Evolutionary conservation across 2,329 filamentous ascomycete genomes (phyloP).

Genomic region (Cladosporium sp.): DNA sequence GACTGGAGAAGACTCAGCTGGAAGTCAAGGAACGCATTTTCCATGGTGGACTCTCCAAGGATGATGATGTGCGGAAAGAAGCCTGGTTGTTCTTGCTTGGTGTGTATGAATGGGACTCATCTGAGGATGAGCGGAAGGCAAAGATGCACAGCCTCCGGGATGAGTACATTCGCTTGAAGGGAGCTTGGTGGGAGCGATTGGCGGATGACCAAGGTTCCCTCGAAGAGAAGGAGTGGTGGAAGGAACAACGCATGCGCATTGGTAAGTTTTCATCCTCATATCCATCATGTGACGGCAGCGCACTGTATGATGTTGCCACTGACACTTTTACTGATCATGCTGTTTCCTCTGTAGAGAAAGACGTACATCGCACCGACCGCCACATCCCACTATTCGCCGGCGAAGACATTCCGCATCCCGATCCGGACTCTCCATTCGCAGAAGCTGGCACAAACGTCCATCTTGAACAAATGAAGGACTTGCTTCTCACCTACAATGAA

Average conservation of each 20-base stretch:
- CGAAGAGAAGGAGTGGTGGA: conserved; percentile 91
- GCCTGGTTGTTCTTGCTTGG: conserved; percentile 93
- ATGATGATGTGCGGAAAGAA: conserved; percentile 91
- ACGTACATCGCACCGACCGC: conserved; percentile 94
- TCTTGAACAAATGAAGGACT: conserved; percentile 97
- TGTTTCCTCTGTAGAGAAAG: conserved; percentile 72
- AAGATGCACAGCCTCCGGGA: conserved; percentile 82
- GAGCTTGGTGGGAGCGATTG: conserved; percentile 91
- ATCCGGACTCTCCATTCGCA: conserved; percentile 91
- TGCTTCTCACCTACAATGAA: conserved; percentile 97
- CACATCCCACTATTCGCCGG: conserved; percentile 92
- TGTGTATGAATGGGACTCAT: conserved; percentile 91
- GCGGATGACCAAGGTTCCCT: conserved; percentile 74
- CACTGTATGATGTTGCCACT: conserved; percentile 17
- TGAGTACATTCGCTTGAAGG: conserved; percentile 91
- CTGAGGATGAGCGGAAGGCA: conserved; percentile 75
- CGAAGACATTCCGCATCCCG: conserved; percentile 93
- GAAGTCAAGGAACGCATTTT: conserved; percentile 98
- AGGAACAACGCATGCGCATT: conserved; percentile 87
- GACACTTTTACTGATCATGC: conserved; percentile 39
- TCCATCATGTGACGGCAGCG: neutral
- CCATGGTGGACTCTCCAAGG: conserved; percentile 81
- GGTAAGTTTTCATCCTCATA: conserved; percentile 55
- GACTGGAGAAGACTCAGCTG: conserved; percentile 73
- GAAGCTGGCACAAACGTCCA: conserved; percentile 93